These are phyloP conservation scores for Eragrostis tef DNA, from an alignment of 202 grass and related monocot species.

Conservation along the genomic window DNA sequence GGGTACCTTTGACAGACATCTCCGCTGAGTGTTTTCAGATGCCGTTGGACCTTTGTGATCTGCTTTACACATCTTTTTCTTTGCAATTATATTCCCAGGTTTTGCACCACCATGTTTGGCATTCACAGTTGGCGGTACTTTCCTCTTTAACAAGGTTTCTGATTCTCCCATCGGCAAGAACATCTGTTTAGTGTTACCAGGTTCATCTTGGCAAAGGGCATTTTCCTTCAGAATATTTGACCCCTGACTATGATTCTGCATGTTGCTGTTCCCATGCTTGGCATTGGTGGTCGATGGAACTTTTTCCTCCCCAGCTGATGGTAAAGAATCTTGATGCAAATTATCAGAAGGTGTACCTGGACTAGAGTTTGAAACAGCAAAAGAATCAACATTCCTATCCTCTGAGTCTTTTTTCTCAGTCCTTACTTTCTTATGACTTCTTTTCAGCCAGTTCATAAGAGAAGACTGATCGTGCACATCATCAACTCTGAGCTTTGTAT, in stretches of 20 bases:
- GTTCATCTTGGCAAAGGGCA: constrained; percentile 22
- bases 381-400: constrained; percentile 49
- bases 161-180: constrained; percentile 41
- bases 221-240: constrained; percentile 30
- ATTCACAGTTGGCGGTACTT: not conserved
- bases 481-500: constrained; percentile 54
- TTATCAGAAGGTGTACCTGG: constrained; percentile 18
- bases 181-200: constrained; percentile 28
- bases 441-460: constrained; percentile 62
- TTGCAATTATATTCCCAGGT: not conserved
- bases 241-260: constrained; percentile 24
- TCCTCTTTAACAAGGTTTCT: constrained; percentile 38
- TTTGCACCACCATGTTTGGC: constrained; percentile 21
- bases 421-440: constrained; percentile 52
- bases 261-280: constrained; percentile 23
- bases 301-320: constrained; percentile 31
- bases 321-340: constrained; percentile 17
- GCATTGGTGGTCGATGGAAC: not conserved
- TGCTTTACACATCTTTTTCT: constrained; percentile 30
- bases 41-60: constrained; percentile 40
- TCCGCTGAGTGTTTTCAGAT: constrained; percentile 30
- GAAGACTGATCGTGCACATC: constrained; percentile 57
- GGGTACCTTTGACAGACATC: constrained; percentile 42
- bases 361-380: constrained; percentile 47
- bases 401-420: constrained; percentile 43